A percentile compares a stretch with the other conserved stretches of the same genome.
These are phyloP conservation scores for Pseudopithomyces chartarum DNA, from an alignment of 2,329 filamentous ascomycete species.

Conservation along the genomic window DNA sequence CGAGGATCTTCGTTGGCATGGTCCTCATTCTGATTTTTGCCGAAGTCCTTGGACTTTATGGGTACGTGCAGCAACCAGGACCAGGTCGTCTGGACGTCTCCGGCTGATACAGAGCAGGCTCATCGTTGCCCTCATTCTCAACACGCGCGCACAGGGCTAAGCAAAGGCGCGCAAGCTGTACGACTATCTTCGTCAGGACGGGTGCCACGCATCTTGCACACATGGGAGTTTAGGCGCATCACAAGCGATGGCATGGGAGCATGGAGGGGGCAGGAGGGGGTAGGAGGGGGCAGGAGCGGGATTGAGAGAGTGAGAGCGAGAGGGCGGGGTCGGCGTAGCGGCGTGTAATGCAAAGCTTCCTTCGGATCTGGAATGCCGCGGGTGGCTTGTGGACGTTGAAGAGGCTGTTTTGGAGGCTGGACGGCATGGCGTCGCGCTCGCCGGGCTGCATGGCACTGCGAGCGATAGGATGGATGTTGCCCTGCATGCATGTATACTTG, in stretches of 20 bases:
- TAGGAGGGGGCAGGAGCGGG: no score
- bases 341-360: no score
- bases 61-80: slow-evolving; percentile 62
- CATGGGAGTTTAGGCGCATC: slow-evolving; percentile 25
- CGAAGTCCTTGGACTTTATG: slow-evolving; percentile 95
- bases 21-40: slow-evolving; percentile 98
- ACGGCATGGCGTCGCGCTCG: no score
- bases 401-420: no score
- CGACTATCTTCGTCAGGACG: slow-evolving; percentile 31
- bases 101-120: slow-evolving; percentile 60
- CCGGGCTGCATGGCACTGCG: no score
- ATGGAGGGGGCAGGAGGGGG: neutral
- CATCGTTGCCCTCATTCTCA: slow-evolving; percentile 91
- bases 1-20: slow-evolving; percentile 96
- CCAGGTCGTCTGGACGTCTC: neutral
- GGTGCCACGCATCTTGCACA: slow-evolving; percentile 26
- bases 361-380: neutral
- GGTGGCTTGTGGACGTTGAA: no score
- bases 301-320: no score
- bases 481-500: no score
- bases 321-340: no score
- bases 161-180: slow-evolving; percentile 25
- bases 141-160: slow-evolving; percentile 76
- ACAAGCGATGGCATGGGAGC: neutral
- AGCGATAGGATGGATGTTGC: no score